Conservation (phyloP, 1,139 yeast species). For the Yamadazyma diddensiae region DNA sequence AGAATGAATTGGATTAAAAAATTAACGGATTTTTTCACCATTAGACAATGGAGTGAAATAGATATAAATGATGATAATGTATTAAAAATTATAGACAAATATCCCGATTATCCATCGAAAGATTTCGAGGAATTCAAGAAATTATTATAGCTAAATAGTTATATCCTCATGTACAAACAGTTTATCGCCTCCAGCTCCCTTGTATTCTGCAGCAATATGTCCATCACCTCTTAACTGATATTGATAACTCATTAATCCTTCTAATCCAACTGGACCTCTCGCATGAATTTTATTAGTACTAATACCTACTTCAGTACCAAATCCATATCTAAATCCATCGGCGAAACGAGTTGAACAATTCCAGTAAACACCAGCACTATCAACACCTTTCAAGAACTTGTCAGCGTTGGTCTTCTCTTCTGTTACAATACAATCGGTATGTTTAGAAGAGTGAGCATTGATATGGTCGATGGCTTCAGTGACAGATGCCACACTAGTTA, state of each 20-base stretch:
- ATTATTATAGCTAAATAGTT: slow-evolving; percentile 18
- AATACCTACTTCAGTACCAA: slow-evolving; percentile 98
- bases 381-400: slow-evolving; percentile 76
- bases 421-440: slow-evolving; percentile 90
- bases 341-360: slow-evolving; percentile 96
- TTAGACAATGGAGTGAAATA: slow-evolving; percentile 58
- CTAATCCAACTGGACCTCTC: slow-evolving; percentile 97
- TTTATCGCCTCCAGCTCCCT: slow-evolving; percentile 87
- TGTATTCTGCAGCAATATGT: slow-evolving; percentile 85
- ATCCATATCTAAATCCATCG: slow-evolving; percentile 97
- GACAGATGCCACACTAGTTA: slow-evolving; percentile 55
- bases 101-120: slow-evolving; percentile 42
- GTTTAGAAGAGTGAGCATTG: slow-evolving; percentile 89
- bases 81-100: slow-evolving; percentile 29
- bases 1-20: slow-evolving; percentile 74
- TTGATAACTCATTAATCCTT: slow-evolving; percentile 94
- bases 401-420: slow-evolving; percentile 69
- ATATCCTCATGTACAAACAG: slow-evolving; percentile 74
- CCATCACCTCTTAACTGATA: slow-evolving; percentile 90
- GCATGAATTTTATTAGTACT: slow-evolving; percentile 97
- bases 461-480: slow-evolving; percentile 79
- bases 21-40: slow-evolving; percentile 59
- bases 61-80: slow-evolving; percentile 19
- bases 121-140: slow-evolving; percentile 28
- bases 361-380: slow-evolving; percentile 98